Evolutionary conservation across 129 eudicot genomes (phyloP), one percentile per base, ranked within the genome.

Genomic region (sunflower (Helianthus annuus)): DNA sequence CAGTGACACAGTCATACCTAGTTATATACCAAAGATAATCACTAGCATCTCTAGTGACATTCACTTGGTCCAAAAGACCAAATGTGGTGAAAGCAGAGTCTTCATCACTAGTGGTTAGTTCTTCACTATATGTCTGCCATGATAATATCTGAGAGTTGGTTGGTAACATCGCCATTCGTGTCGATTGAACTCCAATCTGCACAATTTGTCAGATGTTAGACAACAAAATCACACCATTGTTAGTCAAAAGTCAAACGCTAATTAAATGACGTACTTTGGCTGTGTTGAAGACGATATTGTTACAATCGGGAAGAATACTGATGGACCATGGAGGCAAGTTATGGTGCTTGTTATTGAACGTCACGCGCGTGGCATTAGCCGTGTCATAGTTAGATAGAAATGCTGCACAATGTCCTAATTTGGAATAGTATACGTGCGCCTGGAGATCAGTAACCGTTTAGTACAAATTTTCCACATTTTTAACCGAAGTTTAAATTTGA

Each of bases 11-110:
- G 3, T 72, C 89, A 68, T 75, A 88, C 99, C 89, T 88, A 45
- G 93, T 90, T 59, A 73, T 87, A 82, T 94, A 94, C 97, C 99
- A 94, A 12, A 90, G 89, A 63, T 94, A 94, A 69, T 94, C 99
- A 77, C 89, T 90, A 42, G 87, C 59, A 83, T 94, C 99, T 79
- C 96, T 86, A 46, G 97, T 94, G 76, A 88, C 84, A 83, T 94
- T 94, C 59, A 94, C 83, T 79, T 94, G 99, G 76, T 94, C 99
- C 83, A 94, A 59, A 54, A 94, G 89, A 66, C 99, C 97, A 49
- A 61, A 14, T 5, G 89, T 64, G 8, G 86, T 78, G 70, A 90
- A 85, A 38, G 86, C 36, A 22, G 89, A 75, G 79, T 82, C 74
- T 54, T 83, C 93, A 36, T 83, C 89, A 36, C 81, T 56, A 62